These are phyloP conservation scores for Zelopaecilomyces penicillatus DNA, from an alignment of 2,329 filamentous ascomycete species.

Conservation along the genomic window DNA sequence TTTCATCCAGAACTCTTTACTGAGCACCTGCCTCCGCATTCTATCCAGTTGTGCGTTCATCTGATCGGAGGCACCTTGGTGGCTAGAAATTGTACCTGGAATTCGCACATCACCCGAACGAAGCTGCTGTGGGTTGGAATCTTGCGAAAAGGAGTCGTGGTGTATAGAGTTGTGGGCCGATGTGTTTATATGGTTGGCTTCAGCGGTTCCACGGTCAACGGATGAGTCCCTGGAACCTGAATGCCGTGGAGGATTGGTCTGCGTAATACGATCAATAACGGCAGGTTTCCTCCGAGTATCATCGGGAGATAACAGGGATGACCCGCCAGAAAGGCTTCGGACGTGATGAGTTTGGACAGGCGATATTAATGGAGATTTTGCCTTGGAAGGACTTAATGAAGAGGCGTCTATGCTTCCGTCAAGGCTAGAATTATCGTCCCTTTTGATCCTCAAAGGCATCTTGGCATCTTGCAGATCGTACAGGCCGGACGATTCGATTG, in stretches of 20 bases:
- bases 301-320: slow-evolving; percentile 28
- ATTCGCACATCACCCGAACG: slow-evolving; percentile 41
- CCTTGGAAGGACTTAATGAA: slow-evolving; percentile 33
- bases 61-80: slow-evolving; percentile 47
- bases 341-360: slow-evolving; percentile 27
- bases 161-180: slow-evolving; percentile 50
- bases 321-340: slow-evolving; percentile 25
- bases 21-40: slow-evolving; percentile 79
- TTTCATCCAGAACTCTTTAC: slow-evolving; percentile 98
- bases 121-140: slow-evolving; percentile 35
- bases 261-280: slow-evolving; percentile 48
- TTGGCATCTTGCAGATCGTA: slow-evolving; percentile 32
- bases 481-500: slow-evolving; percentile 22
- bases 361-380: slow-evolving; percentile 21
- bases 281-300: slow-evolving; percentile 37
- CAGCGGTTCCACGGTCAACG: slow-evolving; percentile 46
- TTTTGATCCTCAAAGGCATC: slow-evolving; percentile 24
- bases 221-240: slow-evolving; percentile 50
- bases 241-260: slow-evolving; percentile 31
- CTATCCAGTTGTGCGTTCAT: slow-evolving; percentile 57
- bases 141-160: slow-evolving; percentile 47
- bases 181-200: slow-evolving; percentile 48
- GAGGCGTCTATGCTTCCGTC: slow-evolving; percentile 38
- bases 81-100: slow-evolving; percentile 45
- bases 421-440: slow-evolving; percentile 36